Evolutionary conservation across 768 basidiomycete species (phyloP), one percentile per base, ranked within the genome.

Genomic region (Coprinellus micaceus): DNA sequence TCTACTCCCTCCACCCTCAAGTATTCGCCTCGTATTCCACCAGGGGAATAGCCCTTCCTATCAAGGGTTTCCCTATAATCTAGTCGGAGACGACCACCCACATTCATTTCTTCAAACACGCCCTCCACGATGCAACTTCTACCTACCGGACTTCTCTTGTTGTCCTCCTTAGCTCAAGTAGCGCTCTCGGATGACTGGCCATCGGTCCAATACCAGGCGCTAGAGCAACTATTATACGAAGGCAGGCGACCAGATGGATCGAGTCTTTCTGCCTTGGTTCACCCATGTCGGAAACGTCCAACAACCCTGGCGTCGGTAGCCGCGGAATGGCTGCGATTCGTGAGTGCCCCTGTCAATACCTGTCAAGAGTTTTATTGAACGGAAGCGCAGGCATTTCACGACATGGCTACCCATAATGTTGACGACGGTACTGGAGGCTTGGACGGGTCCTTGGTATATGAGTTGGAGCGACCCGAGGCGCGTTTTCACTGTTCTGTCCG

Each of bases 381-480:
- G 29, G 19, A n/a, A n/a, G n/a, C 25, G 13, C 41, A 79, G 77
- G 74, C 78, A 29, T 81, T 78, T 60, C 80, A 82, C 61, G 80
- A 82, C 64, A 74, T 76, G 69, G 71, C 78, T 19, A 77, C 79
- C 6, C 71, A 78, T 51, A 73, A 81, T 59, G 66, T 68, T 26
- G 67, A 72, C n/a, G 70, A 73, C 61, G 78, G 77, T 7, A 72
- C 71, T 1, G 81, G 79, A 21, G 80, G 81, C n/a, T 41, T 82
- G 52, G 81, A 82, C 57, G 77, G 76, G 21, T 79, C 77, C 7
- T 71, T 82, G 55, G 74, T 69, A 21, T 80, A 78, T 53, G 81
- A 82, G 62, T 69, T 77, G 19, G 69, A 66, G 46, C 65, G 75
- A 46, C 7, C 66, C 12, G 77, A 77, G 69, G 79, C 79, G 54